Evolutionary conservation across 2,329 filamentous ascomycete genomes (phyloP), one percentile per base, ranked within the genome.

Genomic region (Magnaporthiopsis rhizophila): DNA sequence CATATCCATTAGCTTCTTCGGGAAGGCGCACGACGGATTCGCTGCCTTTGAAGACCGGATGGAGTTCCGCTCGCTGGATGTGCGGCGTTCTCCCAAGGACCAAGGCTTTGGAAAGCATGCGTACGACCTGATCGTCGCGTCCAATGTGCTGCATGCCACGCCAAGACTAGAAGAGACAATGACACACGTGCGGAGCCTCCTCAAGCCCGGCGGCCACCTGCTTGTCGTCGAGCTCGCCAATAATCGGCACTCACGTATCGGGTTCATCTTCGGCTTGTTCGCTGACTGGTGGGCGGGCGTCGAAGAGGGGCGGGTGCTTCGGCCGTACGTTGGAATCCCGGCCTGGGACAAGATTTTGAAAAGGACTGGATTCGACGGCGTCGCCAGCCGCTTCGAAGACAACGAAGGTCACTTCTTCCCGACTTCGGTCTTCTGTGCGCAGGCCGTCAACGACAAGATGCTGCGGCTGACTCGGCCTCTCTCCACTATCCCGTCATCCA

Each of bases 41-140:
- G 9, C 59, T 5, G 34, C 11, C 11, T 36, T 71, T 65, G 69
- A 70, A n/a, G 63, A 74, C 24, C 26, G 28, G 7, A 62, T 62
- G 53, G 30, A 9, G 3, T 62, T 62, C 30, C 28, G 38, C 3
- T 18, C 21, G 18, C 53, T 62, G 26, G 70, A 75, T 62, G 69
- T 76, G 9, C 69, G 72, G 13, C 65, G 69, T 13, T 69, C 72
- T 58, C 67, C 70, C 5, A 24, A 61, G 1, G 65, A 66, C 9
- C 77, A 78, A 64, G 0, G 72, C 15, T 77, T 74, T 36, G 63
- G 66, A 15, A 61, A 67, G 26, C 63, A 65, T 3, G 69, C 68
- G 6, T 75, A 71, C 64, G 74, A 76, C 64, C 32, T 76, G 12
- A 63, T 76, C 11, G 65, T 77, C 64, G 74, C 72, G 0, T 69